Base-by-base conservation (phyloP, 2,329 filamentous ascomycete species). In the Nemania sp. region DNA sequence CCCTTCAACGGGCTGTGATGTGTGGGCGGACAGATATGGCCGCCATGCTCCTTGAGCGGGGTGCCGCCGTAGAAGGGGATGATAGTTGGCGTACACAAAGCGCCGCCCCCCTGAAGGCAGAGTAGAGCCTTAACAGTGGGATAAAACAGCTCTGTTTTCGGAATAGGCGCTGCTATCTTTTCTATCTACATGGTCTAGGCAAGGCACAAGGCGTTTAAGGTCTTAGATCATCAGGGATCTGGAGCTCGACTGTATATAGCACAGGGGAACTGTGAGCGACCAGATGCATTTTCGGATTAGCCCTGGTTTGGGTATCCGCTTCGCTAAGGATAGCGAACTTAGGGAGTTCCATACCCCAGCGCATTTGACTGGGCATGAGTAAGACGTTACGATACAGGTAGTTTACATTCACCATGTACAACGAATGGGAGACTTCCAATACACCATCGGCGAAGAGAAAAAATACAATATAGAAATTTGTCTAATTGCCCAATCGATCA, bases 1-100 rank as follows among this genome's bases (percentile, higher is more conserved):
- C 77, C n/a, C 71, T 79, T 3, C 77, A 79, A 68, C 72, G 75
- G 8, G 77, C 77, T 24, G 76, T 78, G 47, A 75, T 75, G 72
- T 63, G 68, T 32, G 77, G 77, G 10, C 74, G 77, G 32, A 76
- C 76, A 13, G 77, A 79, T 60, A 77, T 79, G 75, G 77, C 76
- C 5, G 73, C 75, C 22, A 69, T 78, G 64, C 73, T 79, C 5
- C 71, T 79, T 22, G 77, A 78, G 66, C 73, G 72, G 47, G 77
- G 77, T 8, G 77, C 77, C 24, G 64, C 73, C 10, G 68, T 76
- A 22, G 76, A 77, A 55, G 70, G 69, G 24, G 74, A 76, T 45
- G 74, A 77, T 24, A 60, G 53, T 38, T 69, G 66, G 68, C 53
- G 62, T n/a, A 59, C 56, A 15, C 54, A 57, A 47, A 51, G 18